Evolutionary conservation across 345 rosid species (phyloP), one percentile per base, ranked within the genome.

Genomic region (Lumnitzera littorea): DNA sequence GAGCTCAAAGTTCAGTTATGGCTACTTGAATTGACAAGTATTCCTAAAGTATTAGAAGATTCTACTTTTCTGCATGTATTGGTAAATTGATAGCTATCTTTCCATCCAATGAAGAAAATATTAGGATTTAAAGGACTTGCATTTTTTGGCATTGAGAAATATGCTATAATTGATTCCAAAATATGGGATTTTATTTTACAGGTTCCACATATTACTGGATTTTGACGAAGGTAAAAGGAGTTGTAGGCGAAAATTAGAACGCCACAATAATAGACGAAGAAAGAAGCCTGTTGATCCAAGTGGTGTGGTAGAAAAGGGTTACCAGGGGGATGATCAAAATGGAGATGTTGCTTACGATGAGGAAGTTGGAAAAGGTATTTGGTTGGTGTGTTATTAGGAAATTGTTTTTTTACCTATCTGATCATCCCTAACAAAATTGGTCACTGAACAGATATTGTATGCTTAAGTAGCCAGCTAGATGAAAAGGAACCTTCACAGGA

Each of bases 161-260:
- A 50, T 3, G 4, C 20, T 7, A 13, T 14, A 2, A 50, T 31
- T 23, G 29, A 24, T 24, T 24, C 24, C 14, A 46, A 41, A 24
- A 43, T 59, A 29, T 66, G 67, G 47, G 63, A 8, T 50, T 52
- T 50, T 31, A 49, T 48, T 13, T 27, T 50, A 71, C 76, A 94
- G 97, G 91, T 94, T 94, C 72, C 97, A 94, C 25, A 53, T 86
- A 56, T 74, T 94, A 58, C 55, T 82, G 4, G 91, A 94, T 80
- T 94, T 94, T 74, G 99, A 94, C 29, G 95, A 94, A 67, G 99
- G 89, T 48, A 90, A 90, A 63, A 76, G 95, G 61, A 90, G 99
- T 70, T 94, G 97, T 70, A 73, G 97, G 57, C 81, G 96, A 71
- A 94, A 94, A 79, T 74, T 94, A 64, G 97, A 94, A 86, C 88